Evolutionary conservation across 163 green algal species (phyloP), one percentile per base, ranked within the genome.

Genomic region (Scenedesmus sp.): DNA sequence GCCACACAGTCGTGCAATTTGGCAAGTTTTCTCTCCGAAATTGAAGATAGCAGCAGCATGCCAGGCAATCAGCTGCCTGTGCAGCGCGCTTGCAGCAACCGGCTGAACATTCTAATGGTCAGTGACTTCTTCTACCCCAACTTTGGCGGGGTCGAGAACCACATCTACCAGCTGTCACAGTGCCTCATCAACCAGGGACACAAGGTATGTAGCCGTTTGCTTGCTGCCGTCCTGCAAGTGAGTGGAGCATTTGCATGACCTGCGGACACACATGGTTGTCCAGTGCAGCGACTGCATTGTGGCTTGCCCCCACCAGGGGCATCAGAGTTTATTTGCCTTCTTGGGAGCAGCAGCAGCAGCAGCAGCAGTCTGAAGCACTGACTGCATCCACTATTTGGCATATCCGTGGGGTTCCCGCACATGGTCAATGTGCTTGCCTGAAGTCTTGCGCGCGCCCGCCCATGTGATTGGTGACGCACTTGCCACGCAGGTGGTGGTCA

Each of bases 61-160:
- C 9, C 65, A 76, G 65, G 26, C 30, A 40, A 37, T 26, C 65
- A 76, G 65, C 65, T 40, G 65, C 7, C 30, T 40, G 65, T 30
- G 16, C 30, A 40, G 30, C 15, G 40, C 2, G 30, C 3, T 26
- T 76, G 65, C 65, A 40, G 65, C 30, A 16, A 26, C 7, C 30
- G 65, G 4, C 65, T 82, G 24, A 35, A 93, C 68, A 93, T 99
- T 33, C 89, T 99, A 15, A 98, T 99, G 96, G 96, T 99, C 26
- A 97, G 90, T 53, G 97, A 99, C 88, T 99, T 99, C 90, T 99
- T 99, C 93, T 98, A 98, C 79, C 98, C 98, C 22, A 98, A 98
- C 88, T 95, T 97, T 26, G 98, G 98, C 7, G 98, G 98, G 5
- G 98, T 99, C 12, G 98, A 99, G 90, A 98, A 96, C 86, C 98